phyloP scores from a whole-genome alignment of 2,329 filamentous ascomycete genomes.

The Cladosporium sphaerospermum region DNA sequence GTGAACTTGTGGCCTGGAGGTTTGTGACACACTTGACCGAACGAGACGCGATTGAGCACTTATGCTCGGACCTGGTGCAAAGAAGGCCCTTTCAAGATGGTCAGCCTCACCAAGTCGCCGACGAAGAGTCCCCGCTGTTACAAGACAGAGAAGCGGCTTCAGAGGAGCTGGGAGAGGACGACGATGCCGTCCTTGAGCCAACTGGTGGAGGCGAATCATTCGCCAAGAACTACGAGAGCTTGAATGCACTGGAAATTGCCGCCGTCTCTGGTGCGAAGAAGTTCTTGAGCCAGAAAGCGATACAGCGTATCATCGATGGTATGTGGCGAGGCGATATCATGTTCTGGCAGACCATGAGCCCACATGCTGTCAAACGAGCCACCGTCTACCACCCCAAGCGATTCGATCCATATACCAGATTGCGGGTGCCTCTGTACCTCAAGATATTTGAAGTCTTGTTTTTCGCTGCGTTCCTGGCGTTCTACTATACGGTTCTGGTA shows the following conservation, averaged over 20 bases:
- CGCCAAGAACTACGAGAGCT: slow-evolving; percentile 54
- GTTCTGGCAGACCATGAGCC: slow-evolving; percentile 75
- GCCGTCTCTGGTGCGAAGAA: slow-evolving; percentile 75
- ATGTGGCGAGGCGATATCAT: slow-evolving; percentile 84
- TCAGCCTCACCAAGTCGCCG: background rate
- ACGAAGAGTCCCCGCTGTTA: slow-evolving; percentile 20
- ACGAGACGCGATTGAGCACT: slow-evolving; percentile 66
- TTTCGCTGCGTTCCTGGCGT: slow-evolving; percentile 65
- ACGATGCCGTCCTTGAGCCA: background rate
- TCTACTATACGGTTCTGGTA: slow-evolving; percentile 84
- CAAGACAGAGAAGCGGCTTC: slow-evolving; percentile 6
- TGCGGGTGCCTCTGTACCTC: slow-evolving; percentile 75
- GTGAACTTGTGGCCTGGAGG: slow-evolving; percentile 75
- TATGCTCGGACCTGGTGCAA: slow-evolving; percentile 63
- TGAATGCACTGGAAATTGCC: slow-evolving; percentile 84
- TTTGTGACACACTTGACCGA: slow-evolving; percentile 67
- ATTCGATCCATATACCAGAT: slow-evolving; percentile 66
- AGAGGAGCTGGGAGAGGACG: background rate
- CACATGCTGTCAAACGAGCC: slow-evolving; percentile 67
- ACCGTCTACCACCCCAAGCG: slow-evolving; percentile 64
- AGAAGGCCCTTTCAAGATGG: slow-evolving; percentile 5
- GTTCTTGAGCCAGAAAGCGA: slow-evolving; percentile 71
- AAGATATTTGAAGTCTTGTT: slow-evolving; percentile 80
- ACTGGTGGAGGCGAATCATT: slow-evolving; percentile 18
- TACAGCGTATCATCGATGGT: slow-evolving; percentile 76